Conservation (phyloP, 371 early-diverging fungal species). For the Lichtheimia ramosa region DNA sequence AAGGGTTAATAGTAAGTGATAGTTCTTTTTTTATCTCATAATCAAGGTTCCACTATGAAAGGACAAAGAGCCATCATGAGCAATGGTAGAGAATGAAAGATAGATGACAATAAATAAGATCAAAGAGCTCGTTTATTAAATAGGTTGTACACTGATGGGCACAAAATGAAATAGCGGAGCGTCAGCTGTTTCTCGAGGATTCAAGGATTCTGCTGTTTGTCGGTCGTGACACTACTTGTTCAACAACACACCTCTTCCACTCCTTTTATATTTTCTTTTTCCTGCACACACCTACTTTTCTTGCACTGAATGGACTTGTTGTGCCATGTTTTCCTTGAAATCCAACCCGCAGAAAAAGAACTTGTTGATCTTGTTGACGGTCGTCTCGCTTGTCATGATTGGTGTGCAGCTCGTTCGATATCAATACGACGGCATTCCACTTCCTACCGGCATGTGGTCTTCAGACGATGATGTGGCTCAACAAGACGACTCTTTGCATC, state of each 20-base stretch:
- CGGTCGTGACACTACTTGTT: neutral
- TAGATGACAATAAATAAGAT: too few relatives aligned
- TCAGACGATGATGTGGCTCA: neutral
- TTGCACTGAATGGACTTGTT: neutral
- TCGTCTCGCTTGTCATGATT: slow-evolving; percentile 15
- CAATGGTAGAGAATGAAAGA: too few relatives aligned
- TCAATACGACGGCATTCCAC: slow-evolving; percentile 13
- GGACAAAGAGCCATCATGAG: too few relatives aligned
- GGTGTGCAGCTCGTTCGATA: slow-evolving; percentile 10
- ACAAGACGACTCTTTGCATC: neutral
- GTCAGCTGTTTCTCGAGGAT: neutral
- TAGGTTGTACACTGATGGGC: too few relatives aligned
- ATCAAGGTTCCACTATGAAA: too few relatives aligned
- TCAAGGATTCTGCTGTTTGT: neutral
- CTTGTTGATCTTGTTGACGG: slow-evolving; percentile 6
- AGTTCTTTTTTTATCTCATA: too few relatives aligned
- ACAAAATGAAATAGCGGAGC: too few relatives aligned
- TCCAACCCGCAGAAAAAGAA: slow-evolving; percentile 14
- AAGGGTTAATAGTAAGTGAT: too few relatives aligned
- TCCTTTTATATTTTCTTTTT: neutral
- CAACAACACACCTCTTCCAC: neutral
- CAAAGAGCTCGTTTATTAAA: too few relatives aligned
- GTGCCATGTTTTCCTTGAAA: slow-evolving; percentile 17
- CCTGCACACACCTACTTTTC: neutral
- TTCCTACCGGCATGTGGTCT: slow-evolving; percentile 4